Conservation (phyloP, 352 stramenopile genomes). For the Pythium volutum region DNA sequence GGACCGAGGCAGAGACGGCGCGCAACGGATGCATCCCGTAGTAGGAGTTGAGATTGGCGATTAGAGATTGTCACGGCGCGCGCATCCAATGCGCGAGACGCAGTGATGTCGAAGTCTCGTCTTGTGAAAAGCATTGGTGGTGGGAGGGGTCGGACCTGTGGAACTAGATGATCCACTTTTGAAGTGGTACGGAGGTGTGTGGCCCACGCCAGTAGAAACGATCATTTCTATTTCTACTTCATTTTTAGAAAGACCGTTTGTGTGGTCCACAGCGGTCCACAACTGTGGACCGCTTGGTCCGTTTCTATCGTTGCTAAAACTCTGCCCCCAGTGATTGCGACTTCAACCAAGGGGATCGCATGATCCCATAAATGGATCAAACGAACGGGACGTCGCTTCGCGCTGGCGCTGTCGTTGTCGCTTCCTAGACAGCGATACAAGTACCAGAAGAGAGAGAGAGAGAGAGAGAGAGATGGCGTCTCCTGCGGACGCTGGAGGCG, state of each 20-base stretch:
- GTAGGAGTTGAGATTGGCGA: too few species aligned
- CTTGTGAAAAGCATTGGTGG: slow-evolving; percentile 29
- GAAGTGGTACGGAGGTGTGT: slow-evolving; percentile 2
- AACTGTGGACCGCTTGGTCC: too few species aligned
- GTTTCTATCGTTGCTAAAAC: slow-evolving; percentile 19
- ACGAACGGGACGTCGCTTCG: too few species aligned
- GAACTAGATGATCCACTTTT: slow-evolving; percentile 16
- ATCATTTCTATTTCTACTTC: background rate
- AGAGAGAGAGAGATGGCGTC: slow-evolving; percentile 8
- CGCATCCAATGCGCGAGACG: slow-evolving; percentile 4
- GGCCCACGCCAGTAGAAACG: slow-evolving; percentile 3
- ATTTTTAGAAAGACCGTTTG: too few species aligned
- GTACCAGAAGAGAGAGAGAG: background rate
- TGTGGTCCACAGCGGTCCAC: background rate
- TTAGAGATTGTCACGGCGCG: background rate
- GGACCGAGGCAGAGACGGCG: slow-evolving; percentile 10
- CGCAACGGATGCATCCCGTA: slow-evolving; percentile 6
- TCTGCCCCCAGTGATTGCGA: too few species aligned
- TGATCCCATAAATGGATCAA: too few species aligned
- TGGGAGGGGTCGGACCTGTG: slow-evolving; percentile 13
- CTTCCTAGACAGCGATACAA: background rate
- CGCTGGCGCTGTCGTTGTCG: background rate
- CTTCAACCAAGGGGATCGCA: too few species aligned
- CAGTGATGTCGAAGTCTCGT: slow-evolving; percentile 18
- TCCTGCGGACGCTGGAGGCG: background rate